phyloP scores from a whole-genome alignment of 2,329 filamentous ascomycete genomes.

The Eutypa lata region DNA sequence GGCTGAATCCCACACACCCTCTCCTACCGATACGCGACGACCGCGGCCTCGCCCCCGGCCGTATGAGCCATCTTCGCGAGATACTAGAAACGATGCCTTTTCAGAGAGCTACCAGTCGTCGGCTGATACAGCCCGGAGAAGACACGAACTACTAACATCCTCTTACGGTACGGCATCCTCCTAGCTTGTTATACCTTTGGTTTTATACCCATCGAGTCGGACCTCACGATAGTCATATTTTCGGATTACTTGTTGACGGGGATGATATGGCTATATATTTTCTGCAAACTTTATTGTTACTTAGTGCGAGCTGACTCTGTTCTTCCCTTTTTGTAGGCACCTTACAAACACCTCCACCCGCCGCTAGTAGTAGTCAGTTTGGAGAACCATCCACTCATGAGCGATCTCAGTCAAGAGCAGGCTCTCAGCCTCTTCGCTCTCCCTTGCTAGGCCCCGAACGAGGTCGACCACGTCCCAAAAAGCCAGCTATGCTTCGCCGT shows the following conservation, averaged over 20 bases:
- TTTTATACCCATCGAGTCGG: constrained; percentile 2
- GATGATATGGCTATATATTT: not conserved
- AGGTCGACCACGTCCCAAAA: constrained; percentile 56
- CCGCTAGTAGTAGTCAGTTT: constrained; percentile 22
- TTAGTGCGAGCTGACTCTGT: constrained; percentile 19
- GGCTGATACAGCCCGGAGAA: constrained; percentile 57
- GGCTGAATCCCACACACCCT: constrained; percentile 35
- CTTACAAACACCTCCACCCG: constrained; percentile 29
- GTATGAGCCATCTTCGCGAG: constrained; percentile 27
- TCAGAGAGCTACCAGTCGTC: constrained; percentile 54
- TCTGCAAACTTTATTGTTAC: not conserved
- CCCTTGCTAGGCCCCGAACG: constrained; percentile 45
- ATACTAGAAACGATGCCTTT: constrained; percentile 40
- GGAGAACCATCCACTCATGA: constrained; percentile 37
- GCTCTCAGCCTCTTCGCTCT: constrained; percentile 38
- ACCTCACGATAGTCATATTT: constrained; percentile 4
- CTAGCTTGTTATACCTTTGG: not conserved
- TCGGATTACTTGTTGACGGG: not conserved
- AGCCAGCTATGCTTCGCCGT: constrained; percentile 70
- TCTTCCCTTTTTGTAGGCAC: constrained; percentile 27
- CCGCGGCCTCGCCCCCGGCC: constrained; percentile 34
- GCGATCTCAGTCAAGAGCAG: constrained; percentile 33
- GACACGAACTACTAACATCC: constrained; percentile 50
- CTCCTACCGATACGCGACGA: constrained; percentile 50
- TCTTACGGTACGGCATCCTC: constrained; percentile 50